phyloP scores from a whole-genome alignment of 1,139 yeast species.

The Zygosaccharomyces sapae region DNA sequence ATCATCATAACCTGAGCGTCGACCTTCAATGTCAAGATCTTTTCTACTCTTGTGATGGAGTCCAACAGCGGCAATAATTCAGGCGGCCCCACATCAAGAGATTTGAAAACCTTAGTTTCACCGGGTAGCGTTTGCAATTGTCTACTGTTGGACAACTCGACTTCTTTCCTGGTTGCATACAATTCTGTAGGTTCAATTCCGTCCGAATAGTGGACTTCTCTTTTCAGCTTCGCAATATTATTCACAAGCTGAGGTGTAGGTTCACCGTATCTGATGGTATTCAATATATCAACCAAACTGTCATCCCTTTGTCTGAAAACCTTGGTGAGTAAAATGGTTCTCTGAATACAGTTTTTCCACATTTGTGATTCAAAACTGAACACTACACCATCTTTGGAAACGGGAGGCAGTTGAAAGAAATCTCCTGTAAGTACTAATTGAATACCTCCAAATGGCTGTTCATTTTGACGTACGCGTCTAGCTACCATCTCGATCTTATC shows the following conservation, averaged over 20 bases:
- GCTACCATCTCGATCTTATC: conserved; percentile 65
- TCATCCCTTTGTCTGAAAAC: conserved; percentile 70
- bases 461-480: conserved; percentile 44
- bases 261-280: conserved; percentile 65
- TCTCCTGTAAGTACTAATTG: conserved; percentile 79
- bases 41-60: conserved; percentile 63
- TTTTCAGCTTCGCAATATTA: conserved; percentile 47
- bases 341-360: conserved; percentile 53
- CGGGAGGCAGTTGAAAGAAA: conserved; percentile 84
- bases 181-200: conserved; percentile 80
- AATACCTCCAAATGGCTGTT: conserved; percentile 72
- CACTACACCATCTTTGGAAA: conserved; percentile 41
- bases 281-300: conserved; percentile 66
- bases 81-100: conserved; percentile 45
- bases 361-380: conserved; percentile 57
- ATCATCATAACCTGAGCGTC: conserved; percentile 96
- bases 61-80: conserved; percentile 40
- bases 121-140: conserved; percentile 50
- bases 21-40: conserved; percentile 57
- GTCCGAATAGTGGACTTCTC: conserved; percentile 58
- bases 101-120: conserved; percentile 38
- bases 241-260: conserved; percentile 44
- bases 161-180: conserved; percentile 72
- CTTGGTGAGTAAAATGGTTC: conserved; percentile 55
- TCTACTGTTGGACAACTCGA: conserved; percentile 58